Evolutionary conservation across 2,329 filamentous ascomycete genomes (phyloP), one percentile per base, ranked within the genome.

Genomic region (Celoporthe dispersa): DNA sequence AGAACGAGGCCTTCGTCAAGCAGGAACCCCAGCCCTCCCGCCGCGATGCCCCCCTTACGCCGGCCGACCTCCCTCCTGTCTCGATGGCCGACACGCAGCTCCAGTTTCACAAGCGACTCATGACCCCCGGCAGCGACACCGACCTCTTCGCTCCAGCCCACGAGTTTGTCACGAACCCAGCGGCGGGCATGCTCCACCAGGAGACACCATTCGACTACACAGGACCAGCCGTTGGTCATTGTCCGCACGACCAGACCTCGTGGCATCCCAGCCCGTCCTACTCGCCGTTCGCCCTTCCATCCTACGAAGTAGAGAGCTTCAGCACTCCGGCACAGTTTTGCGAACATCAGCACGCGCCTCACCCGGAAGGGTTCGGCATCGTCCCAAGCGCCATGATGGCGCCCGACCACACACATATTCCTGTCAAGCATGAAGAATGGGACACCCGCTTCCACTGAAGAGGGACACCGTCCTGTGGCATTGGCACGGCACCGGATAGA

Each of bases 91-190:
- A 72, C 68, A 67, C 67, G 55, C 73, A 75, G 11, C 51, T 73
- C 12, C 72, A 81, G 65, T 79, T 81, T 51, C 77, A 77, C 22
- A 73, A 79, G 69, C 79, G 84, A 16, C 81, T 87, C 37, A 82
- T 87, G 70, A 88, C 86, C 0, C 86, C 86, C 1, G 85, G 82
- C 77, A 87, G 85, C 77, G 86, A 88, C 68, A 78, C 75, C 5
- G 86, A 87, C 73, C 73, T 76, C 25, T 79, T 80, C 63, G 75
- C 77, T 1, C 71, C 76, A 11, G 72, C 77, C 2, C 57, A 77
- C 8, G 74, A 70, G 22, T 71, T 80, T 70, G 73, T 75, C 12
- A 75, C 78, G 35, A 82, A 78, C 61, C 79, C 80, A 1, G 69
- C 72, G 8, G 74, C 72, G 71, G 78, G 80, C 44, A 75, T 81